Evolutionary conservation across 768 basidiomycete species (phyloP).

Genomic region (Mycena belliarum): DNA sequence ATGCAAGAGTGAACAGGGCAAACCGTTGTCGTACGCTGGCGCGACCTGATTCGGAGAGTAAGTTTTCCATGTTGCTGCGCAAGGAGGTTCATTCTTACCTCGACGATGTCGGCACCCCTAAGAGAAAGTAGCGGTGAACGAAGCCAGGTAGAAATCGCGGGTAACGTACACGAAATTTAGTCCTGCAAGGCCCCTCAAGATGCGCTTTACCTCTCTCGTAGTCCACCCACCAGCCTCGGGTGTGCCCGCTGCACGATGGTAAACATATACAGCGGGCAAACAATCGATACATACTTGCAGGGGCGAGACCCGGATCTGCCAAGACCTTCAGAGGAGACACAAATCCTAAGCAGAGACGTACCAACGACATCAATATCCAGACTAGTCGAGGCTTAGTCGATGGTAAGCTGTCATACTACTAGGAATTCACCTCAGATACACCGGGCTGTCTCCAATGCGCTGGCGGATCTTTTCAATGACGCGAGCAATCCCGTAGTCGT

Average conservation of each 20-base stretch:
- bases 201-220: slow-evolving; percentile 78
- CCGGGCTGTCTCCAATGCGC: slow-evolving; percentile 71
- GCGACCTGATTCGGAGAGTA: not conserved
- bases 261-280: not conserved
- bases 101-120: slow-evolving; percentile 1
- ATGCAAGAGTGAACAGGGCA: not conserved
- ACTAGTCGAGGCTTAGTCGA: slow-evolving; percentile 24
- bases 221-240: slow-evolving; percentile 87
- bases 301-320: slow-evolving; percentile 72
- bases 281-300: slow-evolving; percentile 59
- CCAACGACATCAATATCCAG: slow-evolving; percentile 83
- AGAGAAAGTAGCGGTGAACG: not conserved
- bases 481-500: slow-evolving; percentile 69
- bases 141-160: too few species aligned
- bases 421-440: slow-evolving; percentile 60
- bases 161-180: slow-evolving; percentile 69
- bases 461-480: slow-evolving; percentile 70
- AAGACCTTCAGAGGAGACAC: not conserved
- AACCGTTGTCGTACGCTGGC: slow-evolving; percentile 1
- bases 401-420: not conserved
- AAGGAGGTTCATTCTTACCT: not conserved
- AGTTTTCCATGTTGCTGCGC: not conserved
- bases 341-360: slow-evolving; percentile 25
- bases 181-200: slow-evolving; percentile 74
- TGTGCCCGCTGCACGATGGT: slow-evolving; percentile 60